Conservation (phyloP, 768 basidiomycete species). For the Zangia roseola region DNA sequence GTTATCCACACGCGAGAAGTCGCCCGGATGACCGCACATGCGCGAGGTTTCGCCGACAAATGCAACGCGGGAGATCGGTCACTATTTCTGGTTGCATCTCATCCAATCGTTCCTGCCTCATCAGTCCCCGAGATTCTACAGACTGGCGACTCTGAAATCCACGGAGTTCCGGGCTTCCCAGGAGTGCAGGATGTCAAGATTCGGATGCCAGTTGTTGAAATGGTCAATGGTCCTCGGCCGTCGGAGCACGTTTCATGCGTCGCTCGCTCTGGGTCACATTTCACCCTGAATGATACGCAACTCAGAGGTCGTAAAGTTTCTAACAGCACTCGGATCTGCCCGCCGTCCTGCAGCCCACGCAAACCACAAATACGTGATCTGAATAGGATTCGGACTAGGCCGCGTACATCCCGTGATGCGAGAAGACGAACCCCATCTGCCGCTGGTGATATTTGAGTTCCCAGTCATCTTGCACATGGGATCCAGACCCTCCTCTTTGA, state of each 20-base stretch:
- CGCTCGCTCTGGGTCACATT: conserved; percentile 1
- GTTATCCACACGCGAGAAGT: conserved; percentile 19
- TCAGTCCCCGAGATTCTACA: conserved; percentile 13
- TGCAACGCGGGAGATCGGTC: conserved; percentile 12
- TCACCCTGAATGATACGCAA: neutral
- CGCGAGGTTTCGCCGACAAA: conserved; percentile 9
- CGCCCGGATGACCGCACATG: conserved; percentile 6
- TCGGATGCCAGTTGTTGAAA: conserved; percentile 4
- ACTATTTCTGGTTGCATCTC: conserved; percentile 7
- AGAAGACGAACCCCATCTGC: conserved; percentile 34
- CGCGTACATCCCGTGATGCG: conserved; percentile 22
- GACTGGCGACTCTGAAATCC: conserved; percentile 12
- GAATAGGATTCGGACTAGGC: conserved; percentile 24
- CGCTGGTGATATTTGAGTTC: conserved; percentile 30
- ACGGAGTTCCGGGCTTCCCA: conserved; percentile 29
- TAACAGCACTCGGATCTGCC: conserved; percentile 9
- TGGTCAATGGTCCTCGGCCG: conserved; percentile 4
- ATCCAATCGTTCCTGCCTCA: conserved; percentile 1
- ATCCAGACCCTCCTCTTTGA: conserved; percentile 7
- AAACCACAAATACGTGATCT: conserved; percentile 18
- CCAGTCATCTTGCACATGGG: conserved; percentile 7
- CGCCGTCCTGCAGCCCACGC: conserved; percentile 20
- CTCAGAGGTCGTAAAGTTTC: conserved; percentile 14
- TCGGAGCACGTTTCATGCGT: conserved; percentile 5
- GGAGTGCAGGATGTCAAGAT: conserved; percentile 13